A percentile compares a stretch with the other conserved stretches of the same genome.
Evolutionary conservation across 306 rosid species (phyloP).

Genomic region (Cucurbita pepo): DNA sequence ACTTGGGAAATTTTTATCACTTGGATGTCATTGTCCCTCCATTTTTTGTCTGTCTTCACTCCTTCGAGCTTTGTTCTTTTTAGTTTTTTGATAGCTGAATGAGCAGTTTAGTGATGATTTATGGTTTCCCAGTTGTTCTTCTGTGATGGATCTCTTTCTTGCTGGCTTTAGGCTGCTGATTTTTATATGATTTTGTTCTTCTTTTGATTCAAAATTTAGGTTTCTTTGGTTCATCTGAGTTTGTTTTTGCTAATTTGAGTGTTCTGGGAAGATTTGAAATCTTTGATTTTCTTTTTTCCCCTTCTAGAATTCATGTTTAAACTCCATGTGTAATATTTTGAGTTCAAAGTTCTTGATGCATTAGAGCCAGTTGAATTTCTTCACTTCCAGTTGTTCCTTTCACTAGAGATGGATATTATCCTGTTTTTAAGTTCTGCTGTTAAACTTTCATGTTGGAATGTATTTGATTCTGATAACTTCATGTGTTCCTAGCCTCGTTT

Average conservation of each 20-base stretch:
- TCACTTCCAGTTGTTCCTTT: background rate
- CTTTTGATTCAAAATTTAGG: background rate
- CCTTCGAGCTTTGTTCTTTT: background rate
- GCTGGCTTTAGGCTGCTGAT: background rate
- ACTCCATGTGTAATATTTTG: background rate
- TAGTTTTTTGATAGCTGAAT: background rate
- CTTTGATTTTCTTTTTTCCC: background rate
- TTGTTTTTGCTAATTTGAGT: background rate
- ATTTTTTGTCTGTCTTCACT: background rate
- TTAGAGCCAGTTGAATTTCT: background rate
- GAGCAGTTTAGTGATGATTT: background rate
- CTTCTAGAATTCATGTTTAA: background rate
- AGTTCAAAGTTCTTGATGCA: no score
- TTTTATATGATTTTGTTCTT: background rate
- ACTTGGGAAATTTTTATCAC: background rate
- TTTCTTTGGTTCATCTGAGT: background rate
- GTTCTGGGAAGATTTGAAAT: background rate
- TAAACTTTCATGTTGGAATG: background rate
- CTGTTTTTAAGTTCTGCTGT: background rate
- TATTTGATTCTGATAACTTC: conserved; percentile 1
- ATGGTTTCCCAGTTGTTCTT: background rate
- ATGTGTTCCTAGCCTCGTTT: background rate
- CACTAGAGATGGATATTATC: background rate
- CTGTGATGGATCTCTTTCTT: conserved; percentile 1
- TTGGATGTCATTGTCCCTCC: background rate